phyloP scores from a whole-genome alignment of 2,329 filamentous ascomycete species.

The Talaromyces funiculosus region DNA sequence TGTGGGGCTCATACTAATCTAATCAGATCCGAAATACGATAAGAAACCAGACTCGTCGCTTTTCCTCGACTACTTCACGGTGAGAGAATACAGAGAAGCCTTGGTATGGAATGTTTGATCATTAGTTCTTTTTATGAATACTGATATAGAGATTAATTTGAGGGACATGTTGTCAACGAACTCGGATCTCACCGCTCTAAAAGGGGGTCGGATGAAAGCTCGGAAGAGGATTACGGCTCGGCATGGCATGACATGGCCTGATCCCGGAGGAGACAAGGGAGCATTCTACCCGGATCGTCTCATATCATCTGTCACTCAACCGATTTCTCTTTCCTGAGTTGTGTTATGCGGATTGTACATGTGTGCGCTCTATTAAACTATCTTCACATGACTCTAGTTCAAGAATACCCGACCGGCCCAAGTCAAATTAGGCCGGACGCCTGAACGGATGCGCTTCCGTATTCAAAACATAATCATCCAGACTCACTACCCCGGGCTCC shows the following conservation, averaged over 20 bases:
- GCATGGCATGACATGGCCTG: not conserved
- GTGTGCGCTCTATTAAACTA: not conserved
- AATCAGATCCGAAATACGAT: constrained; percentile 6
- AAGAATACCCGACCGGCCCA: too few relatives aligned
- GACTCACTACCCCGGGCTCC: constrained; percentile 33
- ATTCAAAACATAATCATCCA: constrained; percentile 40
- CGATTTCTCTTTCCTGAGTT: not conserved
- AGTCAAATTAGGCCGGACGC: not conserved
- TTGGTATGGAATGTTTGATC: too few relatives aligned
- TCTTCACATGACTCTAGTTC: not conserved
- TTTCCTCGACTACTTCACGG: too few relatives aligned
- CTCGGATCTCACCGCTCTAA: not conserved
- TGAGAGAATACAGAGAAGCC: too few relatives aligned
- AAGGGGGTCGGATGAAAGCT: not conserved
- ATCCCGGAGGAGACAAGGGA: not conserved
- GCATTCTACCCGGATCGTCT: not conserved
- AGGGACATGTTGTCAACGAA: too few relatives aligned
- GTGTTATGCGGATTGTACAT: not conserved
- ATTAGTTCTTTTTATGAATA: too few relatives aligned
- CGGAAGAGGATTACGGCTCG: not conserved
- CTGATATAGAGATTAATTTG: too few relatives aligned
- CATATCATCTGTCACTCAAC: not conserved
- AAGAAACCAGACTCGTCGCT: not conserved
- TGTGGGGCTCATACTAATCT: not conserved
- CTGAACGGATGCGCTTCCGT: constrained; percentile 15